A percentile compares a stretch with the other conserved stretches of the same genome.
Evolutionary conservation across 2,329 filamentous ascomycete genomes (phyloP).

Genomic region (Cladosporium austrohemisphaericum): DNA sequence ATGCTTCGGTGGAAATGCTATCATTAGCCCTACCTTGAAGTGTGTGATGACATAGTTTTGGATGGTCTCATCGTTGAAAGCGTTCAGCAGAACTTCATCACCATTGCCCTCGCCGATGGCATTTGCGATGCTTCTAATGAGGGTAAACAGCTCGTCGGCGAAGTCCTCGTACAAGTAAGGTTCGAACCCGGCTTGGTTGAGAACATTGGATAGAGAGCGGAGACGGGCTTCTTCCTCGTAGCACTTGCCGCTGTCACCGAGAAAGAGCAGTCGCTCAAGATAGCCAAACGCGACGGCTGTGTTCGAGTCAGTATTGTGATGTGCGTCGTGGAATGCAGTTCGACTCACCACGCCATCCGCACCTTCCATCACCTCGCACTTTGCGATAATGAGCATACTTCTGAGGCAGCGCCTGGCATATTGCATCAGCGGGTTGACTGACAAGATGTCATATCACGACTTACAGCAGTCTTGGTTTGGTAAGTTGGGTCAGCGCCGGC

Average conservation of each 20-base stretch:
- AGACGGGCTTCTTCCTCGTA: constrained; percentile 70
- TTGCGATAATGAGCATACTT: constrained; percentile 85
- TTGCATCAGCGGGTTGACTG: background rate
- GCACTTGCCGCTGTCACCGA: constrained; percentile 62
- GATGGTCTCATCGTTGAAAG: constrained; percentile 68
- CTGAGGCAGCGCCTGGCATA: constrained; percentile 65
- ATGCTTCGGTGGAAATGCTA: constrained; percentile 1
- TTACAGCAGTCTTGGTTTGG: constrained; percentile 80
- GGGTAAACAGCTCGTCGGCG: constrained; percentile 66
- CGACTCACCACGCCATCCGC: constrained; percentile 91
- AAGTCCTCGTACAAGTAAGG: constrained; percentile 77
- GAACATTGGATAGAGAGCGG: constrained; percentile 64
- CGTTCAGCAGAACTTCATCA: constrained; percentile 33
- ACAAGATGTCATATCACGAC: constrained; percentile 32
- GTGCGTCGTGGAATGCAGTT: constrained; percentile 4
- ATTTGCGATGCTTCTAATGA: constrained; percentile 62
- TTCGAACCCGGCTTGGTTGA: constrained; percentile 66
- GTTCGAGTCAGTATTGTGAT: constrained; percentile 30
- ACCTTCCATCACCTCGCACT: constrained; percentile 89
- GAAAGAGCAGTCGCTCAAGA: constrained; percentile 76
- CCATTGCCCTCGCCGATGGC: constrained; percentile 56
- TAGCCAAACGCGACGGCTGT: constrained; percentile 89
- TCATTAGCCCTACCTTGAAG: constrained; percentile 52
- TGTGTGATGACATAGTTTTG: constrained; percentile 83
- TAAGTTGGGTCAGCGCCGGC: constrained; percentile 81